Conservation (phyloP, 2,329 filamentous ascomycete species). For the Sporothrix pseudoabietina region DNA sequence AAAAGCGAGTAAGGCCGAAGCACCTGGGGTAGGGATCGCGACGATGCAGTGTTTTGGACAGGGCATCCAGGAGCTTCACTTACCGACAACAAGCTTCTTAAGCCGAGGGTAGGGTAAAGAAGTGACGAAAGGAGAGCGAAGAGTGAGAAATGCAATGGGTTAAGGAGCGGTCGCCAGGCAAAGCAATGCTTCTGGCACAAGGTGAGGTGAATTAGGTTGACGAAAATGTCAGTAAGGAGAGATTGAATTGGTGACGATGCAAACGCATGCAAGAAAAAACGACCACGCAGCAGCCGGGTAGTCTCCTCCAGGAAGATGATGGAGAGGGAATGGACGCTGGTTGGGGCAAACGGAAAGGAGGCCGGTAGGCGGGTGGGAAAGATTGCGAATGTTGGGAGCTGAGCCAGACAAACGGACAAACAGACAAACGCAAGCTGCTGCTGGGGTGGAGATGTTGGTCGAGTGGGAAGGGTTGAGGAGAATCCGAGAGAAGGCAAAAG, state of each 20-base stretch:
- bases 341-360: background rate
- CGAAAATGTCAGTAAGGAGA: background rate
- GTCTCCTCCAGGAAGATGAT: slow-evolving; percentile 8
- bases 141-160: background rate
- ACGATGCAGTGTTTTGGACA: background rate
- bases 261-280: background rate
- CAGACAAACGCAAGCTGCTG: slow-evolving; percentile 25
- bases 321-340: background rate
- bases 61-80: background rate
- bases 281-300: background rate
- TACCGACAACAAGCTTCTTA: background rate
- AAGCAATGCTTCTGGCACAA: background rate
- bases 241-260: background rate
- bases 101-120: background rate
- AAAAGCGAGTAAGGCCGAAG: background rate
- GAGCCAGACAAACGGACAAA: slow-evolving; percentile 22
- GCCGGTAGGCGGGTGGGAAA: background rate
- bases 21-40: background rate
- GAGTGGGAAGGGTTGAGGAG: slow-evolving; percentile 22
- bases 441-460: slow-evolving; percentile 9
- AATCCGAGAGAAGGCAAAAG: slow-evolving; percentile 21
- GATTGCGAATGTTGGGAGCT: slow-evolving; percentile 12
- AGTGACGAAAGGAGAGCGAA: background rate
- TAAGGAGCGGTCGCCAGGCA: slow-evolving; percentile 21
- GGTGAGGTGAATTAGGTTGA: background rate